These are phyloP conservation scores for Aaosphaeria pasadenensis DNA, from an alignment of 2,329 filamentous ascomycete genomes.

Conservation along the genomic window DNA sequence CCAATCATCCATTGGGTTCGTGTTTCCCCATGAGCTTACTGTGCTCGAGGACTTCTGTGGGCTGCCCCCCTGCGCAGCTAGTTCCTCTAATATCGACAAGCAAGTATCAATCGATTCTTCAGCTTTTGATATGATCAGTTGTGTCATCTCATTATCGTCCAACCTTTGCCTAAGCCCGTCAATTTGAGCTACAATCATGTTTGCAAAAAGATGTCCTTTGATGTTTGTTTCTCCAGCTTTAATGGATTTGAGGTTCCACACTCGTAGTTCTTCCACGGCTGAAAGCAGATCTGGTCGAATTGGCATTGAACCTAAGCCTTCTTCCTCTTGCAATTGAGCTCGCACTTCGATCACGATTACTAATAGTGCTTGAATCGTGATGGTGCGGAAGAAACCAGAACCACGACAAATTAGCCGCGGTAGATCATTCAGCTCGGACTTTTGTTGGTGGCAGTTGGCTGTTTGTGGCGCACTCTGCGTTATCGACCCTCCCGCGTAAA, in stretches of 20 bases:
- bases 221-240: slow-evolving; percentile 28
- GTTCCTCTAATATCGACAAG: slow-evolving; percentile 16
- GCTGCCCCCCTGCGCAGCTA: slow-evolving; percentile 3
- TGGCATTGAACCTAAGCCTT: slow-evolving; percentile 16
- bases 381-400: slow-evolving; percentile 22
- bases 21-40: neutral
- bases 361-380: slow-evolving; percentile 17
- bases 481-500: slow-evolving; percentile 12
- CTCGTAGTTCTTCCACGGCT: slow-evolving; percentile 17
- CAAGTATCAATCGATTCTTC: slow-evolving; percentile 15
- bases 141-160: slow-evolving; percentile 9
- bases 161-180: slow-evolving; percentile 14
- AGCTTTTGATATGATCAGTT: slow-evolving; percentile 10
- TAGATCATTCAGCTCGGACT: neutral
- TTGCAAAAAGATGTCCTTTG: slow-evolving; percentile 24
- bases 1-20: slow-evolving; percentile 8
- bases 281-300: slow-evolving; percentile 15
- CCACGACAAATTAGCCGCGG: slow-evolving; percentile 13
- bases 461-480: neutral
- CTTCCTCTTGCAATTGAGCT: slow-evolving; percentile 21
- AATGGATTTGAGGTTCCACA: slow-evolving; percentile 16
- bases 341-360: slow-evolving; percentile 20
- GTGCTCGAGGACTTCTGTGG: neutral
- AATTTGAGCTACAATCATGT: slow-evolving; percentile 17
- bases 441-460: neutral